Conservation (phyloP, 31 red algal species). For the Endocladia muricata region DNA sequence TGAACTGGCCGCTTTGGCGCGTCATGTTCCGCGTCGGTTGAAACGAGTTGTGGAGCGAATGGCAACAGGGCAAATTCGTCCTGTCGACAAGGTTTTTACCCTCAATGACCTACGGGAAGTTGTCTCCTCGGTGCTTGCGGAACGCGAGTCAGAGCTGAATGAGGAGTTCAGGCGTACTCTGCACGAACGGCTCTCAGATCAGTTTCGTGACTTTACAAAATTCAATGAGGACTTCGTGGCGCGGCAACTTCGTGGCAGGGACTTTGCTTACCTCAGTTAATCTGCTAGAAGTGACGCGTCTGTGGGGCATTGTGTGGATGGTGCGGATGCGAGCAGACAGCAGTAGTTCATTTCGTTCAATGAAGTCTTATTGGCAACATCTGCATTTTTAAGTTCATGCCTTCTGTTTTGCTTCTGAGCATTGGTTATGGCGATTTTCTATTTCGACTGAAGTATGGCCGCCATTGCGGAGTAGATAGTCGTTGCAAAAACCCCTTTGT, state of each 20-base stretch:
- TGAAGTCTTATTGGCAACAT: too few species aligned
- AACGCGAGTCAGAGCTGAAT: constrained; percentile 51
- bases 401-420: too few species aligned
- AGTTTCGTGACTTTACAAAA: constrained; percentile 85
- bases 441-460: too few species aligned
- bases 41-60: constrained; percentile 46
- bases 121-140: constrained; percentile 40
- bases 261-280: constrained; percentile 65
- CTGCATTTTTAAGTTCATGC: too few species aligned
- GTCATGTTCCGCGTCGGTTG: constrained; percentile 60
- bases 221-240: constrained; percentile 73
- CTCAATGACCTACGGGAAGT: constrained; percentile 60
- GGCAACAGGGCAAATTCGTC: constrained; percentile 15
- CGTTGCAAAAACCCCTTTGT: too few species aligned
- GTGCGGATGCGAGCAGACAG: too few species aligned
- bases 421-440: too few species aligned
- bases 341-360: too few species aligned
- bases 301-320: too few species aligned
- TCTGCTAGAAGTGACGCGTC: too few species aligned
- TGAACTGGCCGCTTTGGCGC: constrained; percentile 38
- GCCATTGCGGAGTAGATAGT: too few species aligned
- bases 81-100: constrained; percentile 54
- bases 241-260: constrained; percentile 52
- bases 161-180: constrained; percentile 44
- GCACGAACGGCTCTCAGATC: constrained; percentile 56